Conservation (phyloP, 345 rosid genomes). For the Sisymbrium altissimum region DNA sequence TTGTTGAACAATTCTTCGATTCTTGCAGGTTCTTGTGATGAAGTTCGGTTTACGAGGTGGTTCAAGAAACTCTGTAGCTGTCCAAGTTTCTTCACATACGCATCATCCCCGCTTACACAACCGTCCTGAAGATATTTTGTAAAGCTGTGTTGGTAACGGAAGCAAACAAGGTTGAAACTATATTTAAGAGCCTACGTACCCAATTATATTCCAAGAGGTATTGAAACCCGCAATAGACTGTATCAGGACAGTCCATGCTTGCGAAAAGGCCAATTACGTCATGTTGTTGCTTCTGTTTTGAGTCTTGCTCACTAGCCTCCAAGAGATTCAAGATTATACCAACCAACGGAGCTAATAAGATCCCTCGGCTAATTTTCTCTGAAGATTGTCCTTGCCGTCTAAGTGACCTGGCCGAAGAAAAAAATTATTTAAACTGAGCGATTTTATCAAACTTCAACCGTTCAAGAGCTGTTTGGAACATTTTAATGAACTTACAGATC, state of each 20-base stretch:
- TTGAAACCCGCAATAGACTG: slow-evolving; percentile 75
- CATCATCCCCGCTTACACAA: slow-evolving; percentile 53
- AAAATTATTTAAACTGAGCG: neutral
- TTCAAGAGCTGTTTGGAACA: neutral
- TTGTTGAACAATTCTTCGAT: slow-evolving; percentile 24
- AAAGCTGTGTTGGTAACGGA: neutral
- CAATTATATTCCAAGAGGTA: slow-evolving; percentile 79
- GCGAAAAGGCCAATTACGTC: slow-evolving; percentile 74
- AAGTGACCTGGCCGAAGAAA: slow-evolving; percentile 50
- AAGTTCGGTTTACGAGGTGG: slow-evolving; percentile 48
- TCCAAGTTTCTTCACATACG: slow-evolving; percentile 44
- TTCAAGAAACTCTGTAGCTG: slow-evolving; percentile 62
- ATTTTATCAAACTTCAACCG: neutral
- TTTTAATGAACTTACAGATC: slow-evolving; percentile 61
- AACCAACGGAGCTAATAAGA: slow-evolving; percentile 80
- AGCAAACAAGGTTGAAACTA: neutral
- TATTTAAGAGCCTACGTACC: slow-evolving; percentile 47
- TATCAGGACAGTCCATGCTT: slow-evolving; percentile 77
- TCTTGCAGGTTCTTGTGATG: slow-evolving; percentile 39
- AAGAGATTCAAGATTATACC: slow-evolving; percentile 89
- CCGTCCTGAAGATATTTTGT: slow-evolving; percentile 47
- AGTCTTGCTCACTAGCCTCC: slow-evolving; percentile 49
- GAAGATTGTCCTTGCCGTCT: slow-evolving; percentile 66
- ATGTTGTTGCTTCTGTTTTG: slow-evolving; percentile 41
- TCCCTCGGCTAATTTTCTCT: slow-evolving; percentile 74